Conservation (phyloP, 345 rosid genomes). For the Bretschneidera sinensis region DNA sequence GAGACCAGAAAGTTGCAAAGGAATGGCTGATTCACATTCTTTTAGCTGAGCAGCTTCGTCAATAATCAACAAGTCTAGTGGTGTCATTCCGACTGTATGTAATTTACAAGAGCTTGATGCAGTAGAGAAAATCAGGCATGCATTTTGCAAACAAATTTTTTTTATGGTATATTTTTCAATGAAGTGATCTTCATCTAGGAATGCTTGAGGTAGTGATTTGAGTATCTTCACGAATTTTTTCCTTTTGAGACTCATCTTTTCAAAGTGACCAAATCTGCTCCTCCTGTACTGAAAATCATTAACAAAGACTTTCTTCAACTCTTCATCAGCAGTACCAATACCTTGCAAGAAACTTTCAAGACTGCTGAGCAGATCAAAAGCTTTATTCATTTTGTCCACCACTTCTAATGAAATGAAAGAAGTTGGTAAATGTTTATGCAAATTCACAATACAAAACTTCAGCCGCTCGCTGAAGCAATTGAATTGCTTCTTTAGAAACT, state of each 20-base stretch:
- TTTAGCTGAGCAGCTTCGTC: conserved; percentile 61
- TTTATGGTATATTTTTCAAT: background rate
- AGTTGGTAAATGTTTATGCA: conserved; percentile 38
- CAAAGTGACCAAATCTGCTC: background rate
- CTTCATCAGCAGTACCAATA: background rate
- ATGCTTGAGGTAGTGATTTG: conserved; percentile 7
- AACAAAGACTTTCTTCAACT: background rate
- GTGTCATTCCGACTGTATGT: conserved; percentile 10
- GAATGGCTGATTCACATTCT: conserved; percentile 49
- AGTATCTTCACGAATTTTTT: conserved; percentile 9
- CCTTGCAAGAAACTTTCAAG: conserved; percentile 2
- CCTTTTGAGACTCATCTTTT: background rate
- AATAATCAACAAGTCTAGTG: conserved; percentile 31
- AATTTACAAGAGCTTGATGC: conserved; percentile 38
- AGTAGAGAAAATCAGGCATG: conserved; percentile 39
- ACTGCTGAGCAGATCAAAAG: conserved; percentile 17
- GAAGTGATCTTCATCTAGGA: conserved; percentile 3
- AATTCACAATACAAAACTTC: conserved; percentile 18
- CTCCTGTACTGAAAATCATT: background rate
- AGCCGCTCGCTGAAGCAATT: conserved; percentile 3
- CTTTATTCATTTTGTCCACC: conserved; percentile 20
- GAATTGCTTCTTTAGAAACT: conserved; percentile 22
- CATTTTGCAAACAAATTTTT: conserved; percentile 26
- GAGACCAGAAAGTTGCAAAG: conserved; percentile 42
- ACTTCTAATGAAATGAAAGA: conserved; percentile 15